These are phyloP conservation scores for Xylaria sp. DNA, from an alignment of 2,329 filamentous ascomycete species.

Conservation along the genomic window DNA sequence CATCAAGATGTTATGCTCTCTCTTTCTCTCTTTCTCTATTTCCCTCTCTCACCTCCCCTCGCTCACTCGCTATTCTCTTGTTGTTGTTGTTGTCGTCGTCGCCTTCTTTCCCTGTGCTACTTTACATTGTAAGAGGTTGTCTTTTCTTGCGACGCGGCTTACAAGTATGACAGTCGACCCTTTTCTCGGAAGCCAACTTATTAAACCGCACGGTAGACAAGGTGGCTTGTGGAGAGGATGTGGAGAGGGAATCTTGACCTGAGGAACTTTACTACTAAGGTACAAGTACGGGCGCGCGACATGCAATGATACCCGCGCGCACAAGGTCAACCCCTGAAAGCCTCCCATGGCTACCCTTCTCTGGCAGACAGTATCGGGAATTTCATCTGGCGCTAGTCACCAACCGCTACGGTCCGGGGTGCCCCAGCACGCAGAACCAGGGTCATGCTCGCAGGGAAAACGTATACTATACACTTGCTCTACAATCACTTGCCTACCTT, in stretches of 20 bases:
- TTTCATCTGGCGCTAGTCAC: constrained; percentile 56
- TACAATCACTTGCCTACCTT: constrained; percentile 28
- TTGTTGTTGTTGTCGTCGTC: neutral
- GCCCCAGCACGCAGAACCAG: constrained; percentile 26
- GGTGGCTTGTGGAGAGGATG: constrained; percentile 15
- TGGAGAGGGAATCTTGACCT: constrained; percentile 24
- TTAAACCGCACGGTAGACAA: constrained; percentile 10
- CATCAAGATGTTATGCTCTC: neutral
- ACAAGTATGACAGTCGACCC: neutral
- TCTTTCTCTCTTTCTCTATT: neutral
- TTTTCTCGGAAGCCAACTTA: neutral
- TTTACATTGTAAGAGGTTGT: constrained; percentile 1
- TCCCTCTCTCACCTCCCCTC: neutral
- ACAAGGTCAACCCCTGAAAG: constrained; percentile 49
- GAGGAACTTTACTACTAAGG: constrained; percentile 18
- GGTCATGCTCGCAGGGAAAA: constrained; percentile 4
- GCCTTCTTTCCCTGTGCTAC: neutral
- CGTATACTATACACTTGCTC: neutral
- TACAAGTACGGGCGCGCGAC: constrained; percentile 31
- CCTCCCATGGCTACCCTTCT: constrained; percentile 43
- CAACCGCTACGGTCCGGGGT: constrained; percentile 51
- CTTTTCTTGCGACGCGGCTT: constrained; percentile 11
- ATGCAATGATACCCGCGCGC: constrained; percentile 50
- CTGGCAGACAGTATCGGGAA: constrained; percentile 51
- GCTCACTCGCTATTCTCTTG: neutral